Evolutionary conservation across 1,139 yeast species (phyloP).

Genomic region (Geotrichum fermentans): DNA sequence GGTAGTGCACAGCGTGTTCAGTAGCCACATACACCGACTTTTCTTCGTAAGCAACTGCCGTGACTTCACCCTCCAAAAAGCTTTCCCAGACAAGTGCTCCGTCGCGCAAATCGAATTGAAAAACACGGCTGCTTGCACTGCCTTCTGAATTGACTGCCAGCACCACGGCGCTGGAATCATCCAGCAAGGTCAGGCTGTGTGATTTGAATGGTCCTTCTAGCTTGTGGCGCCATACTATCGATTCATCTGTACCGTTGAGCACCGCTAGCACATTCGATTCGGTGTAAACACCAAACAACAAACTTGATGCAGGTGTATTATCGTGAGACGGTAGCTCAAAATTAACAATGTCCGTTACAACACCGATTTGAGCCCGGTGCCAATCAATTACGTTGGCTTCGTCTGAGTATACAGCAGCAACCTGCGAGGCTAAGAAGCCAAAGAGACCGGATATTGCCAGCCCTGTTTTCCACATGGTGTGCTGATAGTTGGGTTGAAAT

Average conservation of each 20-base stretch:
- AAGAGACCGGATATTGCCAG: conserved; percentile 4
- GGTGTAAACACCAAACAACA: conserved; percentile 18
- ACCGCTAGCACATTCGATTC: conserved; percentile 25
- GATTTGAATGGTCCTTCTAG: not conserved
- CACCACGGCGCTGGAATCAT: not conserved
- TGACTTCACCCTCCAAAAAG: conserved; percentile 10
- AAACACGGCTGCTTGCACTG: not conserved
- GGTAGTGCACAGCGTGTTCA: conserved; percentile 12
- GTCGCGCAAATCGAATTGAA: conserved; percentile 14
- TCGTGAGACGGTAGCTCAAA: conserved; percentile 1
- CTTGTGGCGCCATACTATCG: conserved; percentile 27
- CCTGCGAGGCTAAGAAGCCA: conserved; percentile 12
- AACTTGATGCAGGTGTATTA: not conserved
- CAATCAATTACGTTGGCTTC: conserved; percentile 36
- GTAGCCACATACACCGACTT: conserved; percentile 6
- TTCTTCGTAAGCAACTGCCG: conserved; percentile 5
- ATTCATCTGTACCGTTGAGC: conserved; percentile 26
- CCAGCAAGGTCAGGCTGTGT: conserved; percentile 1
- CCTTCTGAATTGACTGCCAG: conserved; percentile 7
- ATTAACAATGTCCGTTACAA: conserved; percentile 21
- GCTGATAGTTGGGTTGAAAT: conserved; percentile 1
- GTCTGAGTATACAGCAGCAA: conserved; percentile 31
- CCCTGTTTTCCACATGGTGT: conserved; percentile 5
- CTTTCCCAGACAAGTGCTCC: conserved; percentile 24
- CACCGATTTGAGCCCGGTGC: conserved; percentile 30